Percentiles rank a stretch among this genome's conserved stretches.
phyloP scores from a whole-genome alignment of 2,329 filamentous ascomycete species.

The Periconia sp. region DNA sequence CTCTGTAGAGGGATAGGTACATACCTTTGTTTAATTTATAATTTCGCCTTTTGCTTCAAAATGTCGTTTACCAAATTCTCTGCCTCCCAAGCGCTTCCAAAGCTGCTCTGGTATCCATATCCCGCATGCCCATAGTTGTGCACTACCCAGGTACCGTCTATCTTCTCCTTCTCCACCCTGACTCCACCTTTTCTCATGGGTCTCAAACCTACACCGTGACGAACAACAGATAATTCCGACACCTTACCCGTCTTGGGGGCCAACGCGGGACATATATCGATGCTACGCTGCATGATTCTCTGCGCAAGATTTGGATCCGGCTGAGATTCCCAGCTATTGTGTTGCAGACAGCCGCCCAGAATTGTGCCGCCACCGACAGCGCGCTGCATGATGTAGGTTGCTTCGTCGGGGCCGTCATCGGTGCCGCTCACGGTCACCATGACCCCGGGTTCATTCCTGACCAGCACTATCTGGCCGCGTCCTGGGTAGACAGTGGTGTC shows the following conservation, averaged over 20 bases:
- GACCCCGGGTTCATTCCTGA: conserved; percentile 75
- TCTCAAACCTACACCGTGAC: conserved; percentile 82
- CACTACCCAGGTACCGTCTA: conserved; percentile 70
- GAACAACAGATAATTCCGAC: conserved; percentile 74
- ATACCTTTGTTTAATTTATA: conserved; percentile 2
- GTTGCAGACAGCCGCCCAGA: conserved; percentile 84
- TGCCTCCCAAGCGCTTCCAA: conserved; percentile 50
- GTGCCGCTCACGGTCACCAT: conserved; percentile 76
- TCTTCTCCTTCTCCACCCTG: conserved; percentile 74
- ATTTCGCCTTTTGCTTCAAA: conserved; percentile 16
- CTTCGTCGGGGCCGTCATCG: conserved; percentile 75
- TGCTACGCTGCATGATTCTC: conserved; percentile 82
- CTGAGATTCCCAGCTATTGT: conserved; percentile 77
- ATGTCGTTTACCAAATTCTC: conserved; percentile 45
- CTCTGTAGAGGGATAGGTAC: neutral
- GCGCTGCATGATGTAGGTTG: conserved; percentile 82
- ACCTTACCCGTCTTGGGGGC: conserved; percentile 65
- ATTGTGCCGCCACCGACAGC: conserved; percentile 79
- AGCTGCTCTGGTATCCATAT: conserved; percentile 69
- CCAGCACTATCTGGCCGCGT: conserved; percentile 82
- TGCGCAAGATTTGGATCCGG: conserved; percentile 80
- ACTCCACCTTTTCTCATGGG: conserved; percentile 77
- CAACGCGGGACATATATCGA: conserved; percentile 69
- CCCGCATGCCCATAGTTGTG: conserved; percentile 83
- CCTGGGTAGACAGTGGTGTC: conserved; percentile 76